phyloP scores from a whole-genome alignment of 352 stramenopile genomes.

The Phytophthora quininea region DNA sequence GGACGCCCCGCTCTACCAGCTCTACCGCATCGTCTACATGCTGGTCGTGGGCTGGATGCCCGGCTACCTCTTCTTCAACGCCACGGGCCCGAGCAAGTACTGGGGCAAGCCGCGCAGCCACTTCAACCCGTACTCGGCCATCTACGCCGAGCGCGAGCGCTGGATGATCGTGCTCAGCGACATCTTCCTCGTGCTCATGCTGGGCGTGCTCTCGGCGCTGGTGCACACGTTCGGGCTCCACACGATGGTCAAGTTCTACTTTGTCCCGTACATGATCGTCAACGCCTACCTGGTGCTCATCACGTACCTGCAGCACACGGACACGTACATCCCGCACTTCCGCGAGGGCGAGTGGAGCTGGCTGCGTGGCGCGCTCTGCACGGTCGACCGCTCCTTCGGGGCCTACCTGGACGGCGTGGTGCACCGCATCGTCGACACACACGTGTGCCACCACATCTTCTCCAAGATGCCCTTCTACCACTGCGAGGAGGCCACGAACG shows the following conservation, averaged over 20 bases:
- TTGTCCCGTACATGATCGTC: constrained; percentile 95
- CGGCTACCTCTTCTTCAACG: constrained; percentile 97
- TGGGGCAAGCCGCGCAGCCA: constrained; percentile 89
- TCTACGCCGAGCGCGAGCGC: constrained; percentile 94
- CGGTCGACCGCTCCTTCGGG: constrained; percentile 97
- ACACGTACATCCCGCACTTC: constrained; percentile 98
- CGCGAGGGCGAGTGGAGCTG: constrained; percentile 94
- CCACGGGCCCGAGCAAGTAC: constrained; percentile 92
- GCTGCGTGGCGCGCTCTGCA: constrained; percentile 96
- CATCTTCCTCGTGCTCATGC: constrained; percentile 80
- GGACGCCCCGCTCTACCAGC: constrained; percentile 94
- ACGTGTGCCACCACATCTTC: constrained; percentile 99
- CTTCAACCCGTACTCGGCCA: constrained; percentile 95
- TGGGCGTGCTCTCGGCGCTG: constrained; percentile 64
- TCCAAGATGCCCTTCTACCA: constrained; percentile 99
- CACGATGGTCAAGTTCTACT: constrained; percentile 94
- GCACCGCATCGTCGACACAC: constrained; percentile 98
- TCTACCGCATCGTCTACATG: constrained; percentile 95
- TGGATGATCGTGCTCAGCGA: constrained; percentile 94
- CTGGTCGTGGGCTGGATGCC: constrained; percentile 96
- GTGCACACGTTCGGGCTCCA: constrained; percentile 72
- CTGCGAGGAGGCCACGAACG: constrained; percentile 93
- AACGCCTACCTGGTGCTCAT: constrained; percentile 98
- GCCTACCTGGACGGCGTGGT: constrained; percentile 96
- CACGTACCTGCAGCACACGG: constrained; percentile 98